phyloP scores from a whole-genome alignment of 108 stramenopile genomes.

The Cyclotella cryptica region DNA sequence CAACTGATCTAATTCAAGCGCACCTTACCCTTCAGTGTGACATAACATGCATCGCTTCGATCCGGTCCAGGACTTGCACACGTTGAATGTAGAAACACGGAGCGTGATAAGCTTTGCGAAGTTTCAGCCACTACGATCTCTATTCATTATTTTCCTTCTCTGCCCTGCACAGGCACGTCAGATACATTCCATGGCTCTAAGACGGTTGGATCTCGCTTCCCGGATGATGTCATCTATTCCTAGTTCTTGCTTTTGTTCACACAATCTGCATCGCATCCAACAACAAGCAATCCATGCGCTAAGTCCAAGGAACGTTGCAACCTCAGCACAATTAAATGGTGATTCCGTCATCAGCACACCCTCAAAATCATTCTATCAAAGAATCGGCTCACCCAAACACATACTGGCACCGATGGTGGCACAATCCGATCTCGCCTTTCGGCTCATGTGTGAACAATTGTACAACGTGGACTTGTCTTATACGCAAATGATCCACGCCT shows the following conservation, averaged over 20 bases:
- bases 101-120: background rate
- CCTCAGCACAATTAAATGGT: background rate
- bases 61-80: background rate
- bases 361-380: constrained; percentile 33
- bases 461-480: constrained; percentile 89
- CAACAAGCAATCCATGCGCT: background rate
- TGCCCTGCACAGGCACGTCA: background rate
- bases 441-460: constrained; percentile 82
- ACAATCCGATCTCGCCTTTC: constrained; percentile 85
- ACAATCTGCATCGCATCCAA: background rate
- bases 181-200: background rate
- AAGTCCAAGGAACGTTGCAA: background rate
- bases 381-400: constrained; percentile 52
- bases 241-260: constrained; percentile 1
- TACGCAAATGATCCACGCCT: constrained; percentile 96
- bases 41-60: too few species aligned
- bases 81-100: background rate
- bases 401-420: constrained; percentile 88
- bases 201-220: background rate
- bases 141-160: background rate
- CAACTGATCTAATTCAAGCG: too few species aligned
- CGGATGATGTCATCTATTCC: too few species aligned
- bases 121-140: background rate
- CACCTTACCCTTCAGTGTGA: too few species aligned
- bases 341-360: background rate